Evolutionary conservation across 768 basidiomycete genomes (phyloP), one percentile per base, ranked within the genome.

Genomic region (Hygrophorus pudorinus): DNA sequence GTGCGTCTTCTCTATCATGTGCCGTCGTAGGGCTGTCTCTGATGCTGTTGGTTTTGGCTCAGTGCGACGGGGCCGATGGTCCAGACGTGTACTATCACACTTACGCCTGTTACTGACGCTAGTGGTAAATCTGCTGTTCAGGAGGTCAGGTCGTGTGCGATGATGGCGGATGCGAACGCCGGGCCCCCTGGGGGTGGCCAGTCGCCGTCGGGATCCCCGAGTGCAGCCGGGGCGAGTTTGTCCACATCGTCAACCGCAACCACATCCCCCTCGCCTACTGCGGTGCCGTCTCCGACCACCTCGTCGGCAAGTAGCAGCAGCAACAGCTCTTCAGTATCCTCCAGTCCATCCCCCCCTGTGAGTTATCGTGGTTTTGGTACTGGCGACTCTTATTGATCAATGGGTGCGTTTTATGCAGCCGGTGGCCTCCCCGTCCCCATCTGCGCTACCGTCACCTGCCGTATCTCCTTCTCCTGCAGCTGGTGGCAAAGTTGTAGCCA

Each of bases 21-120:
- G 4, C 14, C 8, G 8, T 14, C 44, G 52, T 41, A 54, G 24
- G 41, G 20, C 14, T 27, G 44, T 33, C 18, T n/a, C 20, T 17
- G 24, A 14, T 13, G n/a, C n/a, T n/a, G n/a, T n/a, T n/a, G n/a
- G n/a, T n/a, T n/a, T n/a, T n/a, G n/a, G n/a, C 29, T n/a, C 48
- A 79, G 78, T 42, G 45, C 67, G 36, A 62, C 67, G 45, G 79
- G 80, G 13, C 57, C 60, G 21, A 61, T 78, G 58, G 73, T 65
- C 33, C 66, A 78, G 62, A 77, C 70, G n/a, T 84, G 81, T 56
- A 64, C 70, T 8, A 62, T 78, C 38, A 72, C 73, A 8, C 65
- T 81, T 38, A 78, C 72, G 3, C 79, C 76, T 5, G 65, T 73
- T 35, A 71, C 65, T 41, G 73, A 69, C 51, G 55, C 59, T 3